Conservation (phyloP, 2,329 filamentous ascomycete species). For the Botrytis sinoallii region DNA sequence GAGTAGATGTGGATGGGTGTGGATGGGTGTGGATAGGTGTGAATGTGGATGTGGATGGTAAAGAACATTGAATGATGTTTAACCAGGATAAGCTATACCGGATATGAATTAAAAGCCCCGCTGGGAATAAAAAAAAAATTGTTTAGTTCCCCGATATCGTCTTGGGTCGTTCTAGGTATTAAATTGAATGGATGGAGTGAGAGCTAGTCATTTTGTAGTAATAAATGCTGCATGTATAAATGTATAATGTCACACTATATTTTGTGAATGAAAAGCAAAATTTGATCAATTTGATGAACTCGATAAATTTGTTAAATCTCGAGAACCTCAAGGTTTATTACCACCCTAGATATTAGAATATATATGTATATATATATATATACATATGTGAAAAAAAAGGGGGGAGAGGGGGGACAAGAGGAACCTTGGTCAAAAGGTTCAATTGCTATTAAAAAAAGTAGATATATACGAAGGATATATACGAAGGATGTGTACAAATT, state of each 20-base stretch:
- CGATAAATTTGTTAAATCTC: background rate
- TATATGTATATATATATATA: no score
- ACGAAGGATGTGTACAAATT: background rate
- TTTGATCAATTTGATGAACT: no score
- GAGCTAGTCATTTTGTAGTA: background rate
- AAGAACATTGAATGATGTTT: background rate
- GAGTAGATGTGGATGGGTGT: background rate
- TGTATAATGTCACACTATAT: no score
- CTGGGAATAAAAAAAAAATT: background rate
- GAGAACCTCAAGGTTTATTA: background rate
- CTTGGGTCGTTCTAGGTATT: background rate
- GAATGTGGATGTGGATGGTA: background rate
- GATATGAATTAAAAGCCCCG: background rate
- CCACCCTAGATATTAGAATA: background rate
- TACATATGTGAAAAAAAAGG: background rate
- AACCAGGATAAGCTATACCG: constrained; percentile 9
- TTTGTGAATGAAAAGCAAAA: background rate
- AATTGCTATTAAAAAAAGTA: background rate
- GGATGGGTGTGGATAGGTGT: no score
- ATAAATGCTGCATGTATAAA: background rate
- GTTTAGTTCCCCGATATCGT: background rate
- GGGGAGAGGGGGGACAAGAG: background rate
- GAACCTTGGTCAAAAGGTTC: background rate
- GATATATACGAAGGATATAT: background rate
- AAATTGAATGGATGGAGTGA: background rate